Conservation (phyloP, 805 yeast species). For the Wickerhamomyces bovis region DNA sequence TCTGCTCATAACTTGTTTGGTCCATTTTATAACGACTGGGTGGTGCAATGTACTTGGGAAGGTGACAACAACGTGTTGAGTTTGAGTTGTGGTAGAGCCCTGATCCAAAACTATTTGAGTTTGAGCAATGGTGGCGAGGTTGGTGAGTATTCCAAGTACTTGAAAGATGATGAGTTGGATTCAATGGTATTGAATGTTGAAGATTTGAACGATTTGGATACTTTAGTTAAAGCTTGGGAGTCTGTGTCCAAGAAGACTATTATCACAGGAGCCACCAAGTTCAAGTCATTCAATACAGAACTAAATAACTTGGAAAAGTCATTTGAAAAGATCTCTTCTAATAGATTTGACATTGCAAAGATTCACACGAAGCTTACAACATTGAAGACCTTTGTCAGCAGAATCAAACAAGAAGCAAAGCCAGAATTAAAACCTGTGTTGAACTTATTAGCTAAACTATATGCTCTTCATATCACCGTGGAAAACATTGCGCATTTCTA, state of each 20-base stretch:
- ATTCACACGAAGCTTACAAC: conserved; percentile 32
- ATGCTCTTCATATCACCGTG: conserved; percentile 50
- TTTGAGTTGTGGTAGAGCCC: conserved; percentile 75
- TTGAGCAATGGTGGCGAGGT: conserved; percentile 26
- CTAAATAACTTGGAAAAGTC: conserved; percentile 13
- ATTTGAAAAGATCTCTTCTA: conserved; percentile 21
- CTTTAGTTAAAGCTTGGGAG: conserved; percentile 26
- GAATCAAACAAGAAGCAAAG: conserved; percentile 27
- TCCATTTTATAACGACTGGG: conserved; percentile 84
- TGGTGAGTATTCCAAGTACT: conserved; percentile 25
- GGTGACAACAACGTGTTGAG: conserved; percentile 89
- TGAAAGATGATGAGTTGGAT: conserved; percentile 8
- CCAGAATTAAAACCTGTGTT: conserved; percentile 35
- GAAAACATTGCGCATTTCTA: conserved; percentile 63
- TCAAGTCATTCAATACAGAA: conserved; percentile 8
- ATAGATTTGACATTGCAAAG: conserved; percentile 25
- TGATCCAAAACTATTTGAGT: conserved; percentile 32
- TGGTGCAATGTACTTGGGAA: conserved; percentile 96
- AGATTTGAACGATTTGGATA: conserved; percentile 10
- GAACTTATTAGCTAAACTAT: conserved; percentile 49
- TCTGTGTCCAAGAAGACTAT: conserved; percentile 24
- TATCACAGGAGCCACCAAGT: conserved; percentile 12
- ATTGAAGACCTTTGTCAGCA: conserved; percentile 25
- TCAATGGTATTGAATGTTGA: conserved; percentile 12
- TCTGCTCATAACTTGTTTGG: conserved; percentile 87